Evolutionary conservation across 176 grass and related monocot genomes (phyloP).

Genomic region (Oryza coarctata): DNA sequence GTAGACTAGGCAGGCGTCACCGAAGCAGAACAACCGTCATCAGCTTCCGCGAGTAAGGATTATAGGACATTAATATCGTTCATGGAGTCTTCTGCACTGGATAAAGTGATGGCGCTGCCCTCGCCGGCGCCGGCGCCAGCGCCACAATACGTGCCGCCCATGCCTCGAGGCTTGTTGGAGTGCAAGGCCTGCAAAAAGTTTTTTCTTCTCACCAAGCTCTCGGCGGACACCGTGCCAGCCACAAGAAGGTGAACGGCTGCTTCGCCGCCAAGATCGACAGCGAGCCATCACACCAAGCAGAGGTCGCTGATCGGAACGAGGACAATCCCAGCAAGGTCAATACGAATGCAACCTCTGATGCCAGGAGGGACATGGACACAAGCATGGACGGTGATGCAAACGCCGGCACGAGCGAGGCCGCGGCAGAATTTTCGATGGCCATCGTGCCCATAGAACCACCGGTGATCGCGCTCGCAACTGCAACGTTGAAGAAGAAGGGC

Average conservation of each 20-base stretch:
- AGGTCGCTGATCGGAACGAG: not conserved
- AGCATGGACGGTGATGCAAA: not conserved
- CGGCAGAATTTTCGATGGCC: constrained; percentile 30
- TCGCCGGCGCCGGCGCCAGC: not conserved
- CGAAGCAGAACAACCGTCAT: constrained; percentile 16
- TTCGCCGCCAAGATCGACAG: constrained; percentile 47
- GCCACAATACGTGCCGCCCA: constrained; percentile 7
- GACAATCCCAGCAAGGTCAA: not conserved
- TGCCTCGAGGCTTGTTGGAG: constrained; percentile 55
- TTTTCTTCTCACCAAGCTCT: constrained; percentile 94
- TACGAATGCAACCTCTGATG: not conserved
- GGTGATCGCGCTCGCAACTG: not conserved
- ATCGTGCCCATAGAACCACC: constrained; percentile 27
- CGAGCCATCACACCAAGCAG: constrained; percentile 3
- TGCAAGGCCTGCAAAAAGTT: constrained; percentile 95
- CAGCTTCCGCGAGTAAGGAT: constrained; percentile 25
- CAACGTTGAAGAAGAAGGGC: constrained; percentile 63
- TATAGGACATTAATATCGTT: constrained; percentile 33
- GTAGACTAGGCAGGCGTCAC: not conserved
- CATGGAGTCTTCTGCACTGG: not conserved
- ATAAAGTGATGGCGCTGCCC: not conserved
- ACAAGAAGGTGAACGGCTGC: constrained; percentile 90
- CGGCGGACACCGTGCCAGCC: constrained; percentile 82
- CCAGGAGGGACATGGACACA: not conserved
- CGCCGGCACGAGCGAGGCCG: constrained; percentile 7